Conservation (phyloP, 805 yeast genomes). For the Starmerella floricola region DNA sequence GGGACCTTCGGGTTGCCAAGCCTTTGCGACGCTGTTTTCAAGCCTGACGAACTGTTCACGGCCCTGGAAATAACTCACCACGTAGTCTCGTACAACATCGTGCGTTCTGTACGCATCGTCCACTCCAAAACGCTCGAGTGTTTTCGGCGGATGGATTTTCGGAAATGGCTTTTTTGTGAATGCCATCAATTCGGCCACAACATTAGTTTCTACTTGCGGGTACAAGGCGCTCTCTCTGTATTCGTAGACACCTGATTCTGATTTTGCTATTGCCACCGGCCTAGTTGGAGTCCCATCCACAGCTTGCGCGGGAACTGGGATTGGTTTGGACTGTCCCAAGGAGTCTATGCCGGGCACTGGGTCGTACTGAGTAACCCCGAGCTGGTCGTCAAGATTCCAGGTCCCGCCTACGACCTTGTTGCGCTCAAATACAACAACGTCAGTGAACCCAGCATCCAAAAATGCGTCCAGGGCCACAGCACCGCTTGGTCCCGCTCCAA, state of each 20-base stretch:
- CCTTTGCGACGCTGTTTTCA: conserved; percentile 13
- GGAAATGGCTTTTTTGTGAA: conserved; percentile 13
- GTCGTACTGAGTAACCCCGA: conserved; percentile 3
- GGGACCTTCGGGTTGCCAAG: conserved; percentile 8
- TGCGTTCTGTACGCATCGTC: conserved; percentile 16
- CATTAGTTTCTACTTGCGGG: conserved; percentile 17
- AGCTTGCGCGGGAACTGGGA: background rate
- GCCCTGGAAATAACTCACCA: conserved; percentile 6
- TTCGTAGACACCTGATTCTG: too few species aligned
- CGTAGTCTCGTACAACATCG: conserved; percentile 13
- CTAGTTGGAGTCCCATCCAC: conserved; percentile 1
- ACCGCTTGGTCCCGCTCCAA: conserved; percentile 20
- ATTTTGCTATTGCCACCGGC: background rate
- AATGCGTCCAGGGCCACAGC: conserved; percentile 15
- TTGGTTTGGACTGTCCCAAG: background rate
- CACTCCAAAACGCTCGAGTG: conserved; percentile 12
- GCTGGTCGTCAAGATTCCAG: conserved; percentile 17
- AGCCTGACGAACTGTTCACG: conserved; percentile 6
- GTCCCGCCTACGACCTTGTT: conserved; percentile 15
- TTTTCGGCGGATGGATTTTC: conserved; percentile 3
- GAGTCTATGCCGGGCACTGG: conserved; percentile 4
- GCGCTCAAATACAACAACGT: conserved; percentile 16
- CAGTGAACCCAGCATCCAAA: conserved; percentile 10
- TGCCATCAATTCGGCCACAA: conserved; percentile 17
- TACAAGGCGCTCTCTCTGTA: conserved; percentile 10